Evolutionary conservation across 306 rosid genomes (phyloP).

Genomic region (Mimosa pudica): DNA sequence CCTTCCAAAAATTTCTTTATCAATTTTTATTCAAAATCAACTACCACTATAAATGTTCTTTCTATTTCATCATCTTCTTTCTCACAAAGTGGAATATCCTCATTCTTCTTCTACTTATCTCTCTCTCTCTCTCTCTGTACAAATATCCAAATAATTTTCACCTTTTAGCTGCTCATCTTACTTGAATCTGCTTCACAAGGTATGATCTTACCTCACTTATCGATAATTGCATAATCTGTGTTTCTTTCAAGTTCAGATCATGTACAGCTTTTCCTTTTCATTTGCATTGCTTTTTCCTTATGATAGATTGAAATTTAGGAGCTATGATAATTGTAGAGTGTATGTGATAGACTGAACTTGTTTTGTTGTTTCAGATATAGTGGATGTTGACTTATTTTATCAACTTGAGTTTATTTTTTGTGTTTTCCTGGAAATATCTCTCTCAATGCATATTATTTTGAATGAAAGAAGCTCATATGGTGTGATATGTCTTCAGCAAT

Average conservation of each 20-base stretch:
- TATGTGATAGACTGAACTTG: slow-evolving; percentile 1
- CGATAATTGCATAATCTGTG: slow-evolving; percentile 30
- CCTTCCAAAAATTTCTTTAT: slow-evolving; percentile 5
- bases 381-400: slow-evolving; percentile 12
- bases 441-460: slow-evolving; percentile 8
- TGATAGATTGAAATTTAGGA: slow-evolving; percentile 19
- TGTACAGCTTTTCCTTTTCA: background rate
- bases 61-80: slow-evolving; percentile 24
- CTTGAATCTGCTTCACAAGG: slow-evolving; percentile 40
- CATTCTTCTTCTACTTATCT: slow-evolving; percentile 48
- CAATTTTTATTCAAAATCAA: slow-evolving; percentile 28
- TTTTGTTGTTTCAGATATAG: background rate
- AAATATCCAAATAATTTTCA: slow-evolving; percentile 29
- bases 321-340: slow-evolving; percentile 19
- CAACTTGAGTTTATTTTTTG: slow-evolving; percentile 28
- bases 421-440: background rate
- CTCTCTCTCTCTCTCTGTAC: slow-evolving; percentile 39
- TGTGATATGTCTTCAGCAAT: slow-evolving; percentile 9
- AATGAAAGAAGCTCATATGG: background rate
- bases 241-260: slow-evolving; percentile 30
- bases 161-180: slow-evolving; percentile 18
- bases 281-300: background rate
- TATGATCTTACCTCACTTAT: slow-evolving; percentile 37
- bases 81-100: slow-evolving; percentile 44
- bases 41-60: slow-evolving; percentile 30